A percentile compares a stretch with the other conserved stretches of the same genome.
phyloP scores from a whole-genome alignment of 805 yeast genomes.

The Candida ponderosae region DNA sequence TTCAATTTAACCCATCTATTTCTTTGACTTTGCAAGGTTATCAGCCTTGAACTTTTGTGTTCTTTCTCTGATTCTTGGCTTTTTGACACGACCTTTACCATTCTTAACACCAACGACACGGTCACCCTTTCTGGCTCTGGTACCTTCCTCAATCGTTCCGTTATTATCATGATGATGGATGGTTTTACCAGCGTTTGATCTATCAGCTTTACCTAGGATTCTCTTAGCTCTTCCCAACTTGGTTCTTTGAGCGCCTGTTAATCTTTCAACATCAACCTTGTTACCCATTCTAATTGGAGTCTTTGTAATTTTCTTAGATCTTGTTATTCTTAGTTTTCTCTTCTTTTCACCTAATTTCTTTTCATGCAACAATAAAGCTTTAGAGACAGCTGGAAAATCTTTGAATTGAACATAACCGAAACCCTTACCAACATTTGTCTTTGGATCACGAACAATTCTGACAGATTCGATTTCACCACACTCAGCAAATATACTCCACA shows the following conservation, averaged over 20 bases:
- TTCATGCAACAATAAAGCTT: conserved; percentile 72
- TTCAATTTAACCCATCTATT: too few relatives aligned
- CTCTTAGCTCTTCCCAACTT: conserved; percentile 73
- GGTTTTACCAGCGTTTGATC: conserved; percentile 53
- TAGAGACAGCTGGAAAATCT: conserved; percentile 64
- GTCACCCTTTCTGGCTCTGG: conserved; percentile 67
- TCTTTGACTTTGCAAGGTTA: too few relatives aligned
- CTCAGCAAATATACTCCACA: conserved; percentile 72
- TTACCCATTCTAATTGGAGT: conserved; percentile 13
- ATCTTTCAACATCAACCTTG: conserved; percentile 10
- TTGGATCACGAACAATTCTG: conserved; percentile 83
- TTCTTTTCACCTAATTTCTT: conserved; percentile 42
- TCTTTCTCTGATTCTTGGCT: conserved; percentile 39
- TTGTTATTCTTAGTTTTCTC: conserved; percentile 68
- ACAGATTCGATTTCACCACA: conserved; percentile 80
- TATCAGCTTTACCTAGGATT: conserved; percentile 73
- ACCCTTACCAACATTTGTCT: conserved; percentile 94
- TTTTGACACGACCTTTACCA: conserved; percentile 39
- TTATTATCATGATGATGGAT: conserved; percentile 24
- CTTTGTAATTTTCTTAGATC: conserved; percentile 46
- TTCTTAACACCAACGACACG: conserved; percentile 53
- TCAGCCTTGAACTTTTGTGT: conserved; percentile 29
- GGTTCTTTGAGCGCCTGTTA: conserved; percentile 65
- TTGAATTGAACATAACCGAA: conserved; percentile 92
- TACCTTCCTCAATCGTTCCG: conserved; percentile 44